Conservation (phyloP, 2,329 filamentous ascomycete genomes). For the Diplodia intermedia region DNA sequence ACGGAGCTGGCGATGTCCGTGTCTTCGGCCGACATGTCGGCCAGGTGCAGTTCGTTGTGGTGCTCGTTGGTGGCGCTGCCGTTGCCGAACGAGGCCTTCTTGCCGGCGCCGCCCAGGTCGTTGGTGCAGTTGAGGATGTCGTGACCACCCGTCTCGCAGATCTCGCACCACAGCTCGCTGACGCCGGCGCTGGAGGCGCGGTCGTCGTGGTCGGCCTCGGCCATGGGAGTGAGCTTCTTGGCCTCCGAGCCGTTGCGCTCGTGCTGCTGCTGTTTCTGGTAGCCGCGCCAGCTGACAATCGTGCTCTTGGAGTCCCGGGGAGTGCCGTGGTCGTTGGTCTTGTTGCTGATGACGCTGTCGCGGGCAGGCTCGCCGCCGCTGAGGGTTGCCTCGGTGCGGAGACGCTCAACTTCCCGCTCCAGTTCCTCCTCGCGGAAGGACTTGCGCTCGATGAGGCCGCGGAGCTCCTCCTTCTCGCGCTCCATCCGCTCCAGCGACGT, state of each 20-base stretch:
- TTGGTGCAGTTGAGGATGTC: slow-evolving; percentile 92
- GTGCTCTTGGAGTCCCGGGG: slow-evolving; percentile 71
- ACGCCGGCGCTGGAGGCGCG: slow-evolving; percentile 70
- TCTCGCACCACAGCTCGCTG: slow-evolving; percentile 86
- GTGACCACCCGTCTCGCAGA: slow-evolving; percentile 89
- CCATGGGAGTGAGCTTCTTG: slow-evolving; percentile 38
- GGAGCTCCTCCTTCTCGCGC: slow-evolving; percentile 79
- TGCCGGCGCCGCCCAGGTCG: slow-evolving; percentile 61
- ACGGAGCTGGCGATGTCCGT: slow-evolving; percentile 36
- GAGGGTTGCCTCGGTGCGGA: slow-evolving; percentile 45
- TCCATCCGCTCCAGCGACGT: slow-evolving; percentile 74
- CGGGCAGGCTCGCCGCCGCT: slow-evolving; percentile 51
- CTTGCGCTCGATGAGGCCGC: slow-evolving; percentile 75
- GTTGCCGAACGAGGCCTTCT: neutral
- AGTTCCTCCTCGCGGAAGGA: slow-evolving; percentile 79
- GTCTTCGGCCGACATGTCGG: neutral
- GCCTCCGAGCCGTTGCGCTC: slow-evolving; percentile 9
- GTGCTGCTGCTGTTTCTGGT: slow-evolving; percentile 27
- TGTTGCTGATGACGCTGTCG: slow-evolving; percentile 61
- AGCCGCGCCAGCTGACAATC: slow-evolving; percentile 62
- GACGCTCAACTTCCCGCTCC: slow-evolving; percentile 76
- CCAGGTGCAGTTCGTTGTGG: slow-evolving; percentile 32
- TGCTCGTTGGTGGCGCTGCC: slow-evolving; percentile 51
- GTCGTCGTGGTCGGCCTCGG: slow-evolving; percentile 51
- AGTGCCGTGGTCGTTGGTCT: slow-evolving; percentile 50